Conservation (phyloP, 495 filamentous ascomycete species). For the Penicillium manginii region DNA sequence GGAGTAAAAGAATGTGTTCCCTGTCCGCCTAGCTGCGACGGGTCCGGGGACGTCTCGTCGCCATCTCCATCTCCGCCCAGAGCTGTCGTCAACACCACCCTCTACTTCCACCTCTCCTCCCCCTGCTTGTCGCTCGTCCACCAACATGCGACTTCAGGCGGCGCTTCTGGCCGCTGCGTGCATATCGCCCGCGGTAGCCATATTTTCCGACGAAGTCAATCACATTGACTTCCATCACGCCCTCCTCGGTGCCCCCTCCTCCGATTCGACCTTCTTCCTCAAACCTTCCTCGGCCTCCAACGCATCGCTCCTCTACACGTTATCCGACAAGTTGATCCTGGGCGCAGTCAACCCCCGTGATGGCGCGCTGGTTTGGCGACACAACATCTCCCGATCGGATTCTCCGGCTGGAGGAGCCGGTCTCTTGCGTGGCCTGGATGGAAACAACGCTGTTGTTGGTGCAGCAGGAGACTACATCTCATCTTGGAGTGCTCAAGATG, state of each 20-base stretch:
- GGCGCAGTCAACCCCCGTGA: constrained; percentile 89
- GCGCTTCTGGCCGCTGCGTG: constrained; percentile 46
- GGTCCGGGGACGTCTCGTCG: neutral
- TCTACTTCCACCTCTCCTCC: no score
- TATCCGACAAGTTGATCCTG: constrained; percentile 78
- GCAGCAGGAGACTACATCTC: constrained; percentile 68
- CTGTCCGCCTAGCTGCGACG: neutral
- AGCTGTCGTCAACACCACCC: constrained; percentile 14
- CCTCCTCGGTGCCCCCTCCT: constrained; percentile 79
- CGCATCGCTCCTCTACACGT: constrained; percentile 88
- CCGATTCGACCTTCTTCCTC: constrained; percentile 92
- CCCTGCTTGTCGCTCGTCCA: constrained; percentile 37
- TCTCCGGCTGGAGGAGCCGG: constrained; percentile 40
- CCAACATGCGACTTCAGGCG: constrained; percentile 52
- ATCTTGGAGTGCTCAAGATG: constrained; percentile 84
- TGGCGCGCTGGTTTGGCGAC: constrained; percentile 85
- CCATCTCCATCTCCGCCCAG: constrained; percentile 20
- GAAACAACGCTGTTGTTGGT: constrained; percentile 71
- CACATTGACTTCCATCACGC: constrained; percentile 92
- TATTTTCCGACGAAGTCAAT: constrained; percentile 90
- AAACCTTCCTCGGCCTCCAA: constrained; percentile 76
- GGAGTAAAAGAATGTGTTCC: neutral
- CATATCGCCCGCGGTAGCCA: constrained; percentile 55
- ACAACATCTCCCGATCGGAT: constrained; percentile 57
- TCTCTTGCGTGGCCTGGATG: constrained; percentile 72